Base-by-base conservation (phyloP, 2,329 filamentous ascomycete species). In the Ceratocystis huliohia region DNA sequence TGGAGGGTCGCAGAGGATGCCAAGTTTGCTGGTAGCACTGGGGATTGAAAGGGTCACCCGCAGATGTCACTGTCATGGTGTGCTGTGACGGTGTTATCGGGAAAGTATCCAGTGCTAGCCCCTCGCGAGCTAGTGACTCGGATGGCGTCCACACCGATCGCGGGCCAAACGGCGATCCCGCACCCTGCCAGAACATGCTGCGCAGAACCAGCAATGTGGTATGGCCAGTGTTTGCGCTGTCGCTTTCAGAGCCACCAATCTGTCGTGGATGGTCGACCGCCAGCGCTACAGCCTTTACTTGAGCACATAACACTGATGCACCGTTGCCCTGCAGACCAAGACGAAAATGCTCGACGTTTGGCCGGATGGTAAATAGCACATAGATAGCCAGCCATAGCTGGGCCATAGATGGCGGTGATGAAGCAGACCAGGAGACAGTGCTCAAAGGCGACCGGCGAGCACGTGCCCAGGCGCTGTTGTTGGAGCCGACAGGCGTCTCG, bases 1-100 rank as follows among this genome's bases (percentile, higher is more conserved):
- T 92, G 44, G 84, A 80, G 1, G 85, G 84, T 7, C 89, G 85
- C 6, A 87, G 79, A 2, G 88, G 88, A 75, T 92, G 88, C 75
- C 83, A 85, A 10, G 83, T 79, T 73, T 88, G 83, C 69, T 77
- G 75, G 68, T 71, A 72, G 64, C 76, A 73, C 13, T 73, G 73
- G 4, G 77, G 75, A 65, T 78, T 75, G 56, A 77, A 73, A 20
- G 76, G 75, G 64, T 79, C 76, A 45, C 76, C 76, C 5, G 76
- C 75, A 3, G 75, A 71, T 30, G 73, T 69, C 15, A 77, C 72
- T 1, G 75, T 77, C 65, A 76, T 73, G 44, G 77, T 78, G 72
- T 82, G 77, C 66, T 79, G 77, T 30, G 80, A 74, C 3, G 81
- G 78, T 4, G 79, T 77, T 20, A 79, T 70, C n/a, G 80, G 81